A percentile compares a stretch with the other conserved stretches of the same genome.
These are phyloP conservation scores for Cenchrus purpureus DNA, from an alignment of 176 grass and related monocot genomes.

Conservation along the genomic window DNA sequence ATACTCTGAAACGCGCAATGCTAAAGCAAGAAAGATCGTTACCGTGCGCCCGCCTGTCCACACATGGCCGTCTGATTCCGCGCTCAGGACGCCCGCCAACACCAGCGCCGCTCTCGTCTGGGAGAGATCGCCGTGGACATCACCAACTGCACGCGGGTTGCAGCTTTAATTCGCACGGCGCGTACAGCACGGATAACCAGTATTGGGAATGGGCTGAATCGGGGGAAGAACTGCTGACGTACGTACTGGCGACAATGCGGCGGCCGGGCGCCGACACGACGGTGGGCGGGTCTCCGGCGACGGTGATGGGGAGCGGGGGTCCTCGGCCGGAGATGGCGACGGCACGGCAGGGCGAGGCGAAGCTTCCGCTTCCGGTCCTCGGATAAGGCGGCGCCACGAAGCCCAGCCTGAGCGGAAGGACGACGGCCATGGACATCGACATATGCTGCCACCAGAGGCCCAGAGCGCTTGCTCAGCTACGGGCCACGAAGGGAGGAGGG, in stretches of 20 bases:
- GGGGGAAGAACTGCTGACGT: not conserved
- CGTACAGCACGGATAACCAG: not conserved
- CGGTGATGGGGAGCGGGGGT: constrained; percentile 45
- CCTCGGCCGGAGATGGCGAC: constrained; percentile 2
- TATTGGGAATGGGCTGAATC: not conserved
- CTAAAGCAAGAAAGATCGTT: not conserved
- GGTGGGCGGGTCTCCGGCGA: constrained; percentile 76
- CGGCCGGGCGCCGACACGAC: constrained; percentile 76
- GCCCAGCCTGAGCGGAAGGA: constrained; percentile 48
- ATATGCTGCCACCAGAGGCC: not conserved
- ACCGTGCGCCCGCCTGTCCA: constrained; percentile 94
- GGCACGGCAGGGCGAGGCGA: constrained; percentile 29
- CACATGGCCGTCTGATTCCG: constrained; percentile 51
- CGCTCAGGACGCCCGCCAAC: constrained; percentile 75
- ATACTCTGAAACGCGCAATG: not conserved
- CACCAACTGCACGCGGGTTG: constrained; percentile 64
- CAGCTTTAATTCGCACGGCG: not conserved
- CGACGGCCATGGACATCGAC: constrained; percentile 49
- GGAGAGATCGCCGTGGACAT: constrained; percentile 85
- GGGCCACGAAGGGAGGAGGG: not conserved
- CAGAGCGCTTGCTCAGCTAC: not conserved
- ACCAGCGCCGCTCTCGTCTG: constrained; percentile 72
- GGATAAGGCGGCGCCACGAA: constrained; percentile 2
- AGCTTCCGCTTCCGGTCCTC: not conserved
- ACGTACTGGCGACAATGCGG: constrained; percentile 84